Percentiles rank a stretch among this genome's conserved stretches.
Conservation (phyloP, 2,329 filamentous ascomycete species). For the Lachnellula hyalina region DNA sequence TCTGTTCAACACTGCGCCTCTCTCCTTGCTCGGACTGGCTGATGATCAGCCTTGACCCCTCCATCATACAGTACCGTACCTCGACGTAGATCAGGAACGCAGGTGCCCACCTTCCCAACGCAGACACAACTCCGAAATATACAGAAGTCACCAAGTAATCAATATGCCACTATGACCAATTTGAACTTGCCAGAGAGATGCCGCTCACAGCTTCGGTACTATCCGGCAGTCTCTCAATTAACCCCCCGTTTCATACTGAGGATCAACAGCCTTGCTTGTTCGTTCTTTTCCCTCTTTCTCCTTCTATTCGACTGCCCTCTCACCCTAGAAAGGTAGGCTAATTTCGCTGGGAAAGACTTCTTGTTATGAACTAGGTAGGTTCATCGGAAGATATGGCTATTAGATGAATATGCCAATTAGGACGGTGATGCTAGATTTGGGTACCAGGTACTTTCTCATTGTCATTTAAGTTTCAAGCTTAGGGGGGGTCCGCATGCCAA, state of each 20-base stretch:
- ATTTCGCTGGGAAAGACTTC: constrained; percentile 5
- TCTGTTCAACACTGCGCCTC: too few relatives aligned
- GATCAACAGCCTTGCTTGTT: constrained; percentile 5
- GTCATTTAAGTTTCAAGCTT: too few relatives aligned
- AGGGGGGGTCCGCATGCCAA: too few relatives aligned
- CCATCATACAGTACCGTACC: too few relatives aligned
- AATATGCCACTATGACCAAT: too few relatives aligned
- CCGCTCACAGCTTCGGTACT: background rate
- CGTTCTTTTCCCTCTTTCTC: background rate
- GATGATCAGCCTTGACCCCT: background rate
- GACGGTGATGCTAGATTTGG: background rate
- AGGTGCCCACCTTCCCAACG: constrained; percentile 10
- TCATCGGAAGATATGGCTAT: constrained; percentile 1
- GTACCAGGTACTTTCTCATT: background rate
- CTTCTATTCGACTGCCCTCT: constrained; percentile 1
- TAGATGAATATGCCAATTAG: constrained; percentile 7
- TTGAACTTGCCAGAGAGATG: background rate
- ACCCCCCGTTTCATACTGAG: constrained; percentile 10
- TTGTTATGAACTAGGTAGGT: constrained; percentile 6
- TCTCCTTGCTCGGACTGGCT: background rate
- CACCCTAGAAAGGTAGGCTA: constrained; percentile 15
- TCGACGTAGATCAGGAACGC: constrained; percentile 3
- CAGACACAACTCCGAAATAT: constrained; percentile 3
- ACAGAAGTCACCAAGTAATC: background rate
- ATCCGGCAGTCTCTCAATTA: constrained; percentile 7